These are phyloP conservation scores for Ophiobolus disseminans DNA, from an alignment of 2,329 filamentous ascomycete genomes.

Conservation along the genomic window DNA sequence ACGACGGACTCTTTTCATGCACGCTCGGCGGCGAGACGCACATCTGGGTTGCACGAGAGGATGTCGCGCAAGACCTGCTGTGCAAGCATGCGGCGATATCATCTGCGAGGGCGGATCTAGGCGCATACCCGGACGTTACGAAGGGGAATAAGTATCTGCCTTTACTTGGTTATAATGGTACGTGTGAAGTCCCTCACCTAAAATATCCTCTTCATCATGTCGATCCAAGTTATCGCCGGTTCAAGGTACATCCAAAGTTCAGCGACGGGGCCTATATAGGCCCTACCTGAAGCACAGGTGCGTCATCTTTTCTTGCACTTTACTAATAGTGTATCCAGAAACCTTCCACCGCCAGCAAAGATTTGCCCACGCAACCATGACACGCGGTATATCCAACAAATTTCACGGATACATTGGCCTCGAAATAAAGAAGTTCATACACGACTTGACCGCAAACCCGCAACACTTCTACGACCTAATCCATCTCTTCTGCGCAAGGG, in stretches of 20 bases:
- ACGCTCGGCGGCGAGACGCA: slow-evolving; percentile 10
- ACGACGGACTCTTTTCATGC: slow-evolving; percentile 4
- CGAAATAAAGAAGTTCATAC: slow-evolving; percentile 5
- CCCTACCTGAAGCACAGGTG: too few relatives aligned
- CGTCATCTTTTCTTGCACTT: too few relatives aligned
- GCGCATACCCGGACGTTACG: slow-evolving; percentile 2
- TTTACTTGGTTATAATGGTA: slow-evolving; percentile 5
- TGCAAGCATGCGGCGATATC: slow-evolving; percentile 8
- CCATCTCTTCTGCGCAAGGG: slow-evolving; percentile 7
- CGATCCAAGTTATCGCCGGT: too few relatives aligned
- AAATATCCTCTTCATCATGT: too few relatives aligned
- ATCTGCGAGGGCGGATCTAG: slow-evolving; percentile 1
- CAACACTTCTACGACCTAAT: slow-evolving; percentile 1
- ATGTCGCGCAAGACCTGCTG: slow-evolving; percentile 6
- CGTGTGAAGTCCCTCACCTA: too few relatives aligned
- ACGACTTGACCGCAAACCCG: not conserved
- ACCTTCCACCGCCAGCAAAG: slow-evolving; percentile 7
- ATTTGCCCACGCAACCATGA: slow-evolving; percentile 8
- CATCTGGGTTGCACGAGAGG: slow-evolving; percentile 11
- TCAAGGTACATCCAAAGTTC: too few relatives aligned
- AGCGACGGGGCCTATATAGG: too few relatives aligned
- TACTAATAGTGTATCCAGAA: not conserved
- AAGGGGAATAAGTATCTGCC: slow-evolving; percentile 5
- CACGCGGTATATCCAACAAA: not conserved
- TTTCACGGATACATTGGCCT: slow-evolving; percentile 5